phyloP scores from a whole-genome alignment of 768 basidiomycete genomes.

The Leccinellum luteum region DNA sequence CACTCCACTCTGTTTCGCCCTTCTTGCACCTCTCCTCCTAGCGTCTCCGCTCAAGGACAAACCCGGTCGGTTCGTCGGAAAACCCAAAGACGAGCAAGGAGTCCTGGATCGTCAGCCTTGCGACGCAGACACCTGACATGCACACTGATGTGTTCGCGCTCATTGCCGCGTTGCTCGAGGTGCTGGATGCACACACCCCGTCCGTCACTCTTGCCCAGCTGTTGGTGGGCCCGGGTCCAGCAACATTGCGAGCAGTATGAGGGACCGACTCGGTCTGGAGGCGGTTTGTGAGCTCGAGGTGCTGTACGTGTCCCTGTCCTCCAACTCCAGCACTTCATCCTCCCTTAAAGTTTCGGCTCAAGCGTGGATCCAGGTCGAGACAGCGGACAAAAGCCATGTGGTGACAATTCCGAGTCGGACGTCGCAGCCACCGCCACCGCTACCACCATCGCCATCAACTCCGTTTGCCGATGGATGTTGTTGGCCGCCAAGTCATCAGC shows the following conservation, averaged over 20 bases:
- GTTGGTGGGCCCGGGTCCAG: neutral
- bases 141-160: constrained; percentile 22
- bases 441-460: constrained; percentile 11
- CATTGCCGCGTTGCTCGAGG: constrained; percentile 19
- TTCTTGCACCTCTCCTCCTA: constrained; percentile 12
- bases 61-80: neutral
- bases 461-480: constrained; percentile 26
- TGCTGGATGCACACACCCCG: constrained; percentile 5
- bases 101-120: neutral
- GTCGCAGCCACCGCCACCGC: no score
- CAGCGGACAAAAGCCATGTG: no score
- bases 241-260: constrained; percentile 10
- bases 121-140: neutral
- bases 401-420: no score
- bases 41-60: constrained; percentile 1
- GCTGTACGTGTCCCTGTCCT: constrained; percentile 9
- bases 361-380: no score
- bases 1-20: constrained; percentile 11
- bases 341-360: neutral
- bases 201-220: neutral
- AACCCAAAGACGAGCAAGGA: neutral
- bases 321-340: neutral
- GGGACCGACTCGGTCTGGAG: constrained; percentile 28
- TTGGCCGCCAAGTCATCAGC: no score
- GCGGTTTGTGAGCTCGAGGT: constrained; percentile 25